Evolutionary conservation across 768 basidiomycete species (phyloP).

Genomic region (Clavaria fumosa): DNA sequence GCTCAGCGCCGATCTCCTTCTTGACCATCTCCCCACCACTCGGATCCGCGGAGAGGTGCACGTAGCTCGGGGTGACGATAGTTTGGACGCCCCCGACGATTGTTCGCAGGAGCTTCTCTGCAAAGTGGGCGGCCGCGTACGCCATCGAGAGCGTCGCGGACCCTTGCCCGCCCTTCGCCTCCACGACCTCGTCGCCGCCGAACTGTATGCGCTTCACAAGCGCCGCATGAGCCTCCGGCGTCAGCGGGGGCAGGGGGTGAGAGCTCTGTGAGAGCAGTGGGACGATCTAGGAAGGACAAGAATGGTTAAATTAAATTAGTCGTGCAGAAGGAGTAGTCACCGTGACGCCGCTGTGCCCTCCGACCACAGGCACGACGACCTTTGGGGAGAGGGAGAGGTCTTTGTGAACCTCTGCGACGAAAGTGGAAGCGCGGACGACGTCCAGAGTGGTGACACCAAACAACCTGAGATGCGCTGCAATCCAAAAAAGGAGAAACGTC

Average conservation of each 20-base stretch:
- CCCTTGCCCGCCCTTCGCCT: slow-evolving; percentile 90
- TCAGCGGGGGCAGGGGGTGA: slow-evolving; percentile 43
- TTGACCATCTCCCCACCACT: slow-evolving; percentile 58
- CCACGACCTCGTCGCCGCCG: slow-evolving; percentile 95
- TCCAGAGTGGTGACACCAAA: slow-evolving; percentile 98
- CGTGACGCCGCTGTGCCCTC: slow-evolving; percentile 88
- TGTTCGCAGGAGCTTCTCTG: slow-evolving; percentile 62
- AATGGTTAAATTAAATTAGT: background rate
- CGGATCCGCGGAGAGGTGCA: slow-evolving; percentile 60
- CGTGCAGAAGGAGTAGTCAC: background rate
- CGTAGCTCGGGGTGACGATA: slow-evolving; percentile 71
- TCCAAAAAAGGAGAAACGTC: background rate
- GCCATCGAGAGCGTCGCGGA: slow-evolving; percentile 98
- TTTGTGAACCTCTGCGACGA: slow-evolving; percentile 67
- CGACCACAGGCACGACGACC: slow-evolving; percentile 77
- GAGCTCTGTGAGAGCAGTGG: slow-evolving; percentile 87
- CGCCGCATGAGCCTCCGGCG: slow-evolving; percentile 32
- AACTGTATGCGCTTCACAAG: slow-evolving; percentile 84
- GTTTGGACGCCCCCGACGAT: slow-evolving; percentile 83
- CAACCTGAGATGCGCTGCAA: slow-evolving; percentile 33
- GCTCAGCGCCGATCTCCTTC: slow-evolving; percentile 57
- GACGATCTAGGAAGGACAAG: slow-evolving; percentile 43
- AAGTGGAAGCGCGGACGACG: slow-evolving; percentile 94
- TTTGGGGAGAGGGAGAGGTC: slow-evolving; percentile 45
- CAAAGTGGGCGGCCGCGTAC: slow-evolving; percentile 85